Base-by-base conservation (phyloP, 352 stramenopile species). In the Phytopythium delawarense region DNA sequence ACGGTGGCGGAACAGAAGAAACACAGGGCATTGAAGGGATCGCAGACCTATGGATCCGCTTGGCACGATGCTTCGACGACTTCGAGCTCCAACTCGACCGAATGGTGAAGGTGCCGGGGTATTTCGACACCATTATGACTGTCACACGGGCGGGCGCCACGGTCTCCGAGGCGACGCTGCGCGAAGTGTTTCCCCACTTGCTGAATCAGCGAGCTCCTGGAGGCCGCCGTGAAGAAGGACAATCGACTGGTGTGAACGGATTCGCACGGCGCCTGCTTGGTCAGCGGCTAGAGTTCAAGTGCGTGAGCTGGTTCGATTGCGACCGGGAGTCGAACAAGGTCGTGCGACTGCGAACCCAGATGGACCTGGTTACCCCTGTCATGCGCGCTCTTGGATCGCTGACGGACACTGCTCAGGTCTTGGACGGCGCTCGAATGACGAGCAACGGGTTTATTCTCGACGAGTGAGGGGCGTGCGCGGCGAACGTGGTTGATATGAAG, bases 81-180 rank as follows among this genome's bases (percentile, higher is more conserved):
- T 21, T 72, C 21, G 52, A 66, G 16, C 18, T 72, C 11, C 50
- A 62, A 4, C 57, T 71, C 7, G 25, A 66, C 18, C 48, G 59
- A 18, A 20, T 69, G 16, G 49, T 66, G 11, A 50, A 48, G n/a
- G 45, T 21, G 6, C 30, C 39, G n/a, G 51, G 54, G 7, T 30
- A 20, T 21, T 7, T 35, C 48, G 42, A 32, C 23, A 54, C 30
- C 13, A 28, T 70, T 15, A 16, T 62, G 20, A 53, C 63, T 1
- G 49, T 39, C 6, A 53, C 51, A 18, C 45, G n/a, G 15, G 49
- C 49, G 9, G 55, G 46, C 9, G 28, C 65, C 6, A 70, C 61
- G 6, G 50, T 75, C 25, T 64, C 68, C 2, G 40, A 62, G 12
- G 57, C 54, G 21, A 67, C 65, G n/a, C 20, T 75, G 13, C 57